A percentile compares a stretch with the other conserved stretches of the same genome.
These are phyloP conservation scores for Kluyveromyces siamensis DNA, from an alignment of 805 yeast species.

Conservation along the genomic window DNA sequence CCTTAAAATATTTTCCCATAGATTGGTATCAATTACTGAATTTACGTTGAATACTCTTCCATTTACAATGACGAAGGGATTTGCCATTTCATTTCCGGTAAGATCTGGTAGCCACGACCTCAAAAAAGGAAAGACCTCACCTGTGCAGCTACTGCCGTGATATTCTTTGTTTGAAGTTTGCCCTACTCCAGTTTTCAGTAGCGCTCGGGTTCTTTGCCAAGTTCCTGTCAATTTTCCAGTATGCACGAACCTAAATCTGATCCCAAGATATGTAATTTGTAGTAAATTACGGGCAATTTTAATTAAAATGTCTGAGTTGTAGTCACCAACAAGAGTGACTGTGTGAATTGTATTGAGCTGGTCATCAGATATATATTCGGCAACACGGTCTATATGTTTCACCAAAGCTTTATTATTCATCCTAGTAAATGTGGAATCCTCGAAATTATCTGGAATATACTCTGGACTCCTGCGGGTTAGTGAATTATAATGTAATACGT, in stretches of 20 bases:
- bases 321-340: constrained; percentile 53
- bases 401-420: constrained; percentile 15
- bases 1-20: constrained; percentile 25
- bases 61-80: constrained; percentile 39
- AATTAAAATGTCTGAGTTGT: constrained; percentile 31
- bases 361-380: constrained; percentile 13
- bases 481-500: constrained; percentile 23
- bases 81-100: constrained; percentile 14
- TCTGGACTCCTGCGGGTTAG: constrained; percentile 36
- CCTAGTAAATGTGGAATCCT: constrained; percentile 25
- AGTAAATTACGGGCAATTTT: constrained; percentile 35
- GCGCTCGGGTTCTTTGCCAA: constrained; percentile 14
- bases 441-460: constrained; percentile 40
- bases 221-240: constrained; percentile 11
- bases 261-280: constrained; percentile 21
- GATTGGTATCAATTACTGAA: not conserved
- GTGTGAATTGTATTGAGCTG: constrained; percentile 25
- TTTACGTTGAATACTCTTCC: constrained; percentile 35
- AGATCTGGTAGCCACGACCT: constrained; percentile 22
- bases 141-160: not conserved
- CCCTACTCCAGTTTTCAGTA: constrained; percentile 19
- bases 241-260: constrained; percentile 35
- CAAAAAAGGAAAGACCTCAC: constrained; percentile 1
- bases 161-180: constrained; percentile 10
- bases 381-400: constrained; percentile 11